phyloP scores from a whole-genome alignment of 208 protist genomes.

The Acanthamoeba sp. region DNA sequence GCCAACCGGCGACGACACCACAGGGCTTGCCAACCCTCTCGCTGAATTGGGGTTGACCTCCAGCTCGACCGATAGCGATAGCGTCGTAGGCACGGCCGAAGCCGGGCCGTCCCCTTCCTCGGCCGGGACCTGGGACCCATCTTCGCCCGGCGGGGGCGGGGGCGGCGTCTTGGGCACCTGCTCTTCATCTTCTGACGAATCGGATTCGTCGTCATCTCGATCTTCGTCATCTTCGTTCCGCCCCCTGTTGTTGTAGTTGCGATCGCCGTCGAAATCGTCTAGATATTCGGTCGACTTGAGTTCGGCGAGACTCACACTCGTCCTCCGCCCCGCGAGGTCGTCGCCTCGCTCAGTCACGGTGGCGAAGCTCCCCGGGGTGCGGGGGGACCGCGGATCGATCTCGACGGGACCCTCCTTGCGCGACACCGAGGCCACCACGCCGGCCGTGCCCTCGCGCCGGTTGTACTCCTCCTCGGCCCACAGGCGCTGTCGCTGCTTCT shows the following conservation, averaged over 20 bases:
- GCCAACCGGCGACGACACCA: background rate
- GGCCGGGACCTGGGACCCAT: background rate
- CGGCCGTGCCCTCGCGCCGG: background rate
- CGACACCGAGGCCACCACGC: background rate
- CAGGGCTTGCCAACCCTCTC: no score
- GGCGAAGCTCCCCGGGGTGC: no score
- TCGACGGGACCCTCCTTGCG: background rate
- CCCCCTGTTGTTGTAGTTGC: background rate
- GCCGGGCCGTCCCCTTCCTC: no score
- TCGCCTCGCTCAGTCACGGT: no score
- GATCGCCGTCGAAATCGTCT: background rate
- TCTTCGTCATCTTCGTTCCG: background rate
- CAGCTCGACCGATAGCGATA: no score
- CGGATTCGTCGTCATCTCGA: background rate
- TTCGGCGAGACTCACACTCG: no score
- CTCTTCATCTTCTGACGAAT: background rate
- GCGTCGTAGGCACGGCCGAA: no score
- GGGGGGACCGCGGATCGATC: background rate
- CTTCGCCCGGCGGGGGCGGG: background rate
- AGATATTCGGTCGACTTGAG: no score
- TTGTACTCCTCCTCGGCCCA: background rate
- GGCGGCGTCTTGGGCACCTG: background rate
- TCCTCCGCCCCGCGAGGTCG: no score
- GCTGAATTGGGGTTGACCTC: no score
- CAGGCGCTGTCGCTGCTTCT: conserved; percentile 15